Evolutionary conservation across 371 early-diverging fungal species (phyloP).

Genomic region (Conidiobolus incongruus): DNA sequence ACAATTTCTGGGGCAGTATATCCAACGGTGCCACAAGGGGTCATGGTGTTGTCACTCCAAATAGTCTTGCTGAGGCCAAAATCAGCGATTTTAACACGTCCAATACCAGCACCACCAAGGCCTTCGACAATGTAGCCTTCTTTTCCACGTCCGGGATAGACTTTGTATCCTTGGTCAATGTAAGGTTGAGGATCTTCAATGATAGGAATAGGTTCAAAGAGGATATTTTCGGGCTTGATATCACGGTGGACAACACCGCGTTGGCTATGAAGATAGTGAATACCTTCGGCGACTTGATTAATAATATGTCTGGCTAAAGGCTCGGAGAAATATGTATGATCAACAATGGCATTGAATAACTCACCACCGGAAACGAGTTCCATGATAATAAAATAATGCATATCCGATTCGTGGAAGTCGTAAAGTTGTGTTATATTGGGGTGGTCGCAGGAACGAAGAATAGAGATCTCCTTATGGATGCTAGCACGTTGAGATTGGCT

Average conservation of each 20-base stretch:
- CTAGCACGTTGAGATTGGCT: constrained; percentile 27
- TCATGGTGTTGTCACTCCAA: constrained; percentile 57
- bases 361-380: constrained; percentile 73
- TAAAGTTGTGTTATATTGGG: constrained; percentile 49
- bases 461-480: constrained; percentile 64
- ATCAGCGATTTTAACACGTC: constrained; percentile 61
- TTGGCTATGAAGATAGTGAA: constrained; percentile 72
- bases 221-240: constrained; percentile 91
- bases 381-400: constrained; percentile 57
- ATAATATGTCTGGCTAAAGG: constrained; percentile 54
- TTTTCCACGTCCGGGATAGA: constrained; percentile 32
- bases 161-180: constrained; percentile 2
- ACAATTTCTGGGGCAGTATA: constrained; percentile 86
- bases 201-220: constrained; percentile 50
- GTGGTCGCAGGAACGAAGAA: constrained; percentile 65
- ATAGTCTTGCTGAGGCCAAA: constrained; percentile 68
- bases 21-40: constrained; percentile 80
- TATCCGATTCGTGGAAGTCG: constrained; percentile 29
- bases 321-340: constrained; percentile 56
- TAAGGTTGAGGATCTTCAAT: constrained; percentile 16
- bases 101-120: constrained; percentile 60
- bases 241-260: constrained; percentile 82
- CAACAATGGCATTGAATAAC: constrained; percentile 62
- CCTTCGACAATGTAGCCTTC: constrained; percentile 48
- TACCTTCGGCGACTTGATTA: constrained; percentile 68